Evolutionary conservation across 2,329 filamentous ascomycete genomes (phyloP).

Genomic region (Neurospora sp.): DNA sequence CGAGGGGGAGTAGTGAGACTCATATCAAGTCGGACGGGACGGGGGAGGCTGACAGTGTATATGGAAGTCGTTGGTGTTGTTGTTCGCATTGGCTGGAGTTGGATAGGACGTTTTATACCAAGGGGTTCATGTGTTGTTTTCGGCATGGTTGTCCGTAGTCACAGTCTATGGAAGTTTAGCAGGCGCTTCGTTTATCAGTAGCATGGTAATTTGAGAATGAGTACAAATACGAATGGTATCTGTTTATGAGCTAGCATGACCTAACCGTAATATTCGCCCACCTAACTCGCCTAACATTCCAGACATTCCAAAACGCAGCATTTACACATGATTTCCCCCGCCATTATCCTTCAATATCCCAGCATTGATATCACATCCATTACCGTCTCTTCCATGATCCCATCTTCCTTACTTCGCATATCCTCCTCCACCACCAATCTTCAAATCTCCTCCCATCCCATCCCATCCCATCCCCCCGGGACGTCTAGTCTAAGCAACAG

Average conservation of each 20-base stretch:
- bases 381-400: too few relatives aligned
- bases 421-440: too few relatives aligned
- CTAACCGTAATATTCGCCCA: background rate
- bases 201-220: background rate
- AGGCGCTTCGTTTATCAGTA: background rate
- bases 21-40: background rate
- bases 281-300: background rate
- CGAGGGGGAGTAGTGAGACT: background rate
- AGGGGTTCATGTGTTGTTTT: slow-evolving; percentile 14
- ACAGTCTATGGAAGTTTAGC: background rate
- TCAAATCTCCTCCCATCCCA: too few relatives aligned
- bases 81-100: slow-evolving; percentile 16
- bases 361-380: too few relatives aligned
- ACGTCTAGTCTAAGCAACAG: too few relatives aligned
- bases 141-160: slow-evolving; percentile 1
- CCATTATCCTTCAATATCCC: too few relatives aligned
- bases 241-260: background rate
- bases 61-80: slow-evolving; percentile 3
- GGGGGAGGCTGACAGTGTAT: background rate
- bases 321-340: background rate
- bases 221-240: background rate
- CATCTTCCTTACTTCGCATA: too few relatives aligned
- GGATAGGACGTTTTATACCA: slow-evolving; percentile 11
- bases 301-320: background rate
- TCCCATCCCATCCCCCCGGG: too few relatives aligned